Evolutionary conservation across 2,329 filamentous ascomycete genomes (phyloP), one percentile per base, ranked within the genome.

Genomic region (Helotiales sp.): DNA sequence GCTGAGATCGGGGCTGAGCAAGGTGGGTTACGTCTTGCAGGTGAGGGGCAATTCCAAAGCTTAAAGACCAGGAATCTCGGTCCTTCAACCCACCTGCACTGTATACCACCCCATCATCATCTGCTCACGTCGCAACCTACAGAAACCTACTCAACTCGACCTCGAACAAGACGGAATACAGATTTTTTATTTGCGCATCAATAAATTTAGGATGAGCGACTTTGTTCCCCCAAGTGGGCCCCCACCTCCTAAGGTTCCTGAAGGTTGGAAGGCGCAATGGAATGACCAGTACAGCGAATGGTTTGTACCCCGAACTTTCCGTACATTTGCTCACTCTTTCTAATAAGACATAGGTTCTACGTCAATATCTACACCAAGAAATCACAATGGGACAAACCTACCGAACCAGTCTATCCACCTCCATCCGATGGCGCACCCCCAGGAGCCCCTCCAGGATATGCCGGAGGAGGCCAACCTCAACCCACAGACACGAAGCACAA

Each of bases 261-360:
- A 92, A 75, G 93, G 93, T 74, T 97, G 93, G 92, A 89, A 92
- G 76, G 91, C 90, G 11, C 87, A 93, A 71, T 97, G 90, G 87
- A 96, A 97, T 79, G 88, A 91, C 0, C 89, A 96, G 76, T 97
- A 97, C 82, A 90, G 90, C 75, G 91, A 96, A 85, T 97, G 92
- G 90, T 89, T 77, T 72, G 81, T 22, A 20, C 6, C 6, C 45
- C 30, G n/a, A 20, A 71, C 40, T 13, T 34, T 63, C 22, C 24
- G 30, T 37, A 34, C 7, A 5, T 24, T 61, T 63, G 49, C 55
- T 17, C n/a, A 61, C n/a, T 22, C 49, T 67, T 65, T 59, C 63
- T 72, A 68, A 77, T 62, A 60, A n/a, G 20, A 24, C 34, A 7
- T 70, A 93, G 91, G 90, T 97, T 96, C 86, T 97, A 92, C 82